Conservation (phyloP, 2,329 filamentous ascomycete species). For the Aureobasidium melanogenum region DNA sequence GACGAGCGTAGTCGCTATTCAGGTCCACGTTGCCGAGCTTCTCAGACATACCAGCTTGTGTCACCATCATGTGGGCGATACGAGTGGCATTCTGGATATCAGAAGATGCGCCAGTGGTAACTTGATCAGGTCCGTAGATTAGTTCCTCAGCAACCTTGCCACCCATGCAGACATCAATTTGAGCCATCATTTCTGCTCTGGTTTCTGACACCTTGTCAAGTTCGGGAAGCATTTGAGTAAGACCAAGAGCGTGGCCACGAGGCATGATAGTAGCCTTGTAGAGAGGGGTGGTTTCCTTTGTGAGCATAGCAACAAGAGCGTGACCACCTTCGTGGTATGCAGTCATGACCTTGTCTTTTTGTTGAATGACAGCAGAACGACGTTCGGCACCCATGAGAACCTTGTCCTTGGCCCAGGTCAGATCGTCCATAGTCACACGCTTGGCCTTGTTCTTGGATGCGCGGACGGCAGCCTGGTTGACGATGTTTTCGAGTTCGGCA, state of each 20-base stretch:
- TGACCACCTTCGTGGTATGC: slow-evolving; percentile 95
- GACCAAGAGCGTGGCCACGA: slow-evolving; percentile 73
- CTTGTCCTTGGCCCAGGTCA: slow-evolving; percentile 98
- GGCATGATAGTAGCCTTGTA: slow-evolving; percentile 98
- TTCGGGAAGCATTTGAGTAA: slow-evolving; percentile 80
- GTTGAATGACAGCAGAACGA: slow-evolving; percentile 78
- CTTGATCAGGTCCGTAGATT: slow-evolving; percentile 81
- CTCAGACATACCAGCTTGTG: slow-evolving; percentile 79
- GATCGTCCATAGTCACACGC: slow-evolving; percentile 67
- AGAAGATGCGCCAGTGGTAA: slow-evolving; percentile 77
- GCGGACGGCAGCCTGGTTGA: slow-evolving; percentile 90
- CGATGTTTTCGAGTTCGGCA: slow-evolving; percentile 90
- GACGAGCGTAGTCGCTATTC: slow-evolving; percentile 64
- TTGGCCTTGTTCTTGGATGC: slow-evolving; percentile 79
- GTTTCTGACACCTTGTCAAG: slow-evolving; percentile 87
- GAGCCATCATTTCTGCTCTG: slow-evolving; percentile 72
- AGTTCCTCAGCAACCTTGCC: slow-evolving; percentile 88
- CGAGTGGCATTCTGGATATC: slow-evolving; percentile 78
- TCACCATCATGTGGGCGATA: slow-evolving; percentile 80
- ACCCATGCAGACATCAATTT: slow-evolving; percentile 73
- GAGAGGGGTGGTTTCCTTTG: slow-evolving; percentile 63
- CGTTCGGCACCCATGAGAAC: slow-evolving; percentile 94
- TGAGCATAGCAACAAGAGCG: slow-evolving; percentile 80
- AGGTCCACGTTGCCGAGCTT: slow-evolving; percentile 86
- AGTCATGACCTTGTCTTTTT: slow-evolving; percentile 93